Conservation (phyloP, 345 rosid genomes). For the Moringa oleifera region DNA sequence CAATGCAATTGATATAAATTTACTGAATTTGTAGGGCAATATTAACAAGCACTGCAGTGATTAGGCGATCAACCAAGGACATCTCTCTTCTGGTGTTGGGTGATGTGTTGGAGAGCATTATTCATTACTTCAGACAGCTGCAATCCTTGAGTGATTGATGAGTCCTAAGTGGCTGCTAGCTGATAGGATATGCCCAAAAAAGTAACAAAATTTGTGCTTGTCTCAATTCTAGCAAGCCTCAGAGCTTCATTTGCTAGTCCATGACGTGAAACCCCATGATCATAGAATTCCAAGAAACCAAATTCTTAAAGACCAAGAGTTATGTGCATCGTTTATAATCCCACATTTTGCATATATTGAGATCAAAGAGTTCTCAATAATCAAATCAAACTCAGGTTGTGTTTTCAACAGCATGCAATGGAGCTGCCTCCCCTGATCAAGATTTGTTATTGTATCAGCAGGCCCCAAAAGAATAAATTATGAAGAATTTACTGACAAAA, state of each 20-base stretch:
- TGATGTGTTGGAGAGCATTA: too few relatives aligned
- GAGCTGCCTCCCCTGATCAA: conserved; percentile 56
- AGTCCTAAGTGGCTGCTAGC: conserved; percentile 46
- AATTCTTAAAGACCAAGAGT: conserved; percentile 30
- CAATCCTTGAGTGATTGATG: conserved; percentile 25
- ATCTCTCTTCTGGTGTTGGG: too few relatives aligned
- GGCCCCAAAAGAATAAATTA: conserved; percentile 50
- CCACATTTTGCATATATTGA: conserved; percentile 63
- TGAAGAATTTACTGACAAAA: conserved; percentile 31
- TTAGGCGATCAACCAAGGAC: too few relatives aligned
- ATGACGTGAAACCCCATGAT: conserved; percentile 49
- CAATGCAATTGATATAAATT: too few relatives aligned
- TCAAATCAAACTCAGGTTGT: conserved; percentile 23
- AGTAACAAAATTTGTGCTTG: conserved; percentile 40
- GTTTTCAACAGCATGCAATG: conserved; percentile 50
- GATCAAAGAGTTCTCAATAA: conserved; percentile 41
- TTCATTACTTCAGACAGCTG: conserved; percentile 35
- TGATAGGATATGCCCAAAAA: conserved; percentile 45
- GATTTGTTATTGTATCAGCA: conserved; percentile 58
- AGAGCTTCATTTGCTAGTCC: conserved; percentile 41
- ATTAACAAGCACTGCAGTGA: too few relatives aligned
- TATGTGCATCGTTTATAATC: conserved; percentile 31
- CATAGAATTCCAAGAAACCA: conserved; percentile 56
- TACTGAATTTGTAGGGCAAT: too few relatives aligned
- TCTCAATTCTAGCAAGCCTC: conserved; percentile 34